Base-by-base conservation (phyloP, 176 grass and related monocot genomes). In the Secale cereale region DNA sequence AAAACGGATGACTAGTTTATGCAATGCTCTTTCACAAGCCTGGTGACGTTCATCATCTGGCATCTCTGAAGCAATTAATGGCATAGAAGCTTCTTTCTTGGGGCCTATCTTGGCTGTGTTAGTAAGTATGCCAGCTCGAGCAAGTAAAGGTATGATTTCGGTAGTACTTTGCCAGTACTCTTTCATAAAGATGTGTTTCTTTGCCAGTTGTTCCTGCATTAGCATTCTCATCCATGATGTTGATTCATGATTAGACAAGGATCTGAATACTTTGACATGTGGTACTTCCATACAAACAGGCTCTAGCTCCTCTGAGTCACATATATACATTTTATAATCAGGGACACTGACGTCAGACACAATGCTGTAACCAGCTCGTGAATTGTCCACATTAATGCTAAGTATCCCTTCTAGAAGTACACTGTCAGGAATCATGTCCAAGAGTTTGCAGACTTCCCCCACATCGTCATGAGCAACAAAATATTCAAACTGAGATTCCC, bases 401-500 rank as follows among this genome's bases (percentile, higher is more conserved):
- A 98, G 81, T 90, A 84, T 90, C 68, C 91, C 92, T 90, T 93
- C 82, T 74, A 78, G 87, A 65, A 93, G 90, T 81, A 90, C 65
- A 73, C 52, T 81, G 59, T 85, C 80, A 35, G 95, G 95, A 85
- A 95, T 87, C 28, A 54, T 82, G 72, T 93, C 89, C 59, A 98
- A 65, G 45, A 98, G 86, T 86, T 95, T 80, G 54, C 86, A 73
- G 59, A 86, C 79, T 80, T 90, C 45, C 59, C 65, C 59, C 36
- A 74, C 65, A 86, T 95, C 88, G 79, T 70, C 90, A 88, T 98
- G 95, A 78, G 85, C 82, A 84, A 91, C 29, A 70, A 87, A 90
- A 84, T 98, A 98, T 73, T 95, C 92, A 83, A 98, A 90, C 72
- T 93, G 86, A 60, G 92, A 98, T 86, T 98, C 91, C 95, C 95